These are phyloP conservation scores for Dacryopinax primogenitus DNA, from an alignment of 768 basidiomycete species.

Conservation along the genomic window DNA sequence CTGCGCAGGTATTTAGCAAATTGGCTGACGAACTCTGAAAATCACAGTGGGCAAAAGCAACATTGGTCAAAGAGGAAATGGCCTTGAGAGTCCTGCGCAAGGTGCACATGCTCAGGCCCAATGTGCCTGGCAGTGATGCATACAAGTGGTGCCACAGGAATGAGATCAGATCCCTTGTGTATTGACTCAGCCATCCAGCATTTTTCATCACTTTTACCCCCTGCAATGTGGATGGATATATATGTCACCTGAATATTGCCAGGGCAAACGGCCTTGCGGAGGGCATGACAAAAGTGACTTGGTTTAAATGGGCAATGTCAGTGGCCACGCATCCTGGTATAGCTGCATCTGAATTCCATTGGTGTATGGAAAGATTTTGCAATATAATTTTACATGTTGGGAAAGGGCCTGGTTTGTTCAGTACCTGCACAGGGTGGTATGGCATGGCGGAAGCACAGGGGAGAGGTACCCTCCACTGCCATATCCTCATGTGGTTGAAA, in stretches of 20 bases:
- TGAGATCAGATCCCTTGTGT: slow-evolving; percentile 30
- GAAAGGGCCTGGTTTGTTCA: slow-evolving; percentile 24
- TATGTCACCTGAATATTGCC: slow-evolving; percentile 31
- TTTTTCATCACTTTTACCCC: slow-evolving; percentile 39
- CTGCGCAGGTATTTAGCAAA: not conserved
- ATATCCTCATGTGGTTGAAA: slow-evolving; percentile 33
- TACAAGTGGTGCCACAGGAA: slow-evolving; percentile 26
- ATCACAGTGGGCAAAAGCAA: not conserved
- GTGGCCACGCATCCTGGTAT: slow-evolving; percentile 33
- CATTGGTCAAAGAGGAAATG: not conserved
- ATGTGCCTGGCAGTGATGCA: slow-evolving; percentile 25
- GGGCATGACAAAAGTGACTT: slow-evolving; percentile 19
- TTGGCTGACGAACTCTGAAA: not conserved
- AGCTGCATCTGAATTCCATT: slow-evolving; percentile 33
- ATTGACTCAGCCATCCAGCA: slow-evolving; percentile 27
- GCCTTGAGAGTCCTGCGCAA: not conserved
- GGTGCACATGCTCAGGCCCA: not conserved
- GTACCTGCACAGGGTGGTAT: slow-evolving; percentile 28
- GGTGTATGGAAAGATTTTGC: slow-evolving; percentile 29
- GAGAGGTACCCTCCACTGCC: slow-evolving; percentile 31
- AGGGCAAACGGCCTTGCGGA: slow-evolving; percentile 28
- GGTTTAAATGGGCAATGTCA: slow-evolving; percentile 24
- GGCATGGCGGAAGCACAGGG: slow-evolving; percentile 34
- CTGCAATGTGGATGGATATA: slow-evolving; percentile 32
- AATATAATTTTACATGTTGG: slow-evolving; percentile 13